These are phyloP conservation scores for Triticum dicoccoides DNA, from an alignment of 176 grass and related monocot species.

Conservation along the genomic window DNA sequence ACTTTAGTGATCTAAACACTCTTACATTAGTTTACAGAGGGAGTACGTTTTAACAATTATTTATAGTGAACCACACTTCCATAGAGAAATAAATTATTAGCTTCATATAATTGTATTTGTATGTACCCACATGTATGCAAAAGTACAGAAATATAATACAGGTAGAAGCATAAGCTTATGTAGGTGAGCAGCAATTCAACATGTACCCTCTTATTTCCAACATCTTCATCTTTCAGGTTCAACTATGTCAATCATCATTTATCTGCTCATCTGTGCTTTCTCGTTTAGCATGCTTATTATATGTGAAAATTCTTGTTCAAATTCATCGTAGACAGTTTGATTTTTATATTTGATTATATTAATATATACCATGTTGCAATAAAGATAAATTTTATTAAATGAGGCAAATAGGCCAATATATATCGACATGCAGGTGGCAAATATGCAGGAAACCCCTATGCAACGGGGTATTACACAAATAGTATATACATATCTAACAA, in stretches of 20 bases:
- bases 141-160: background rate
- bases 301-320: slow-evolving; percentile 14
- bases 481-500: background rate
- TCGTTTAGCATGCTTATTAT: slow-evolving; percentile 9
- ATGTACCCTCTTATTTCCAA: background rate
- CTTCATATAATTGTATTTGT: background rate
- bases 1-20: too few relatives aligned
- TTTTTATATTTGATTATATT: slow-evolving; percentile 25
- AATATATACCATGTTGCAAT: background rate
- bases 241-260: background rate
- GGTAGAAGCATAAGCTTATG: background rate
- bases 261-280: background rate
- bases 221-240: background rate
- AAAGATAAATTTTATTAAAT: background rate
- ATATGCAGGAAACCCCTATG: background rate
- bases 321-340: background rate
- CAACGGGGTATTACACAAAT: background rate
- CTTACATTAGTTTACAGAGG: too few relatives aligned
- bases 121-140: background rate
- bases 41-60: background rate
- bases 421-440: background rate
- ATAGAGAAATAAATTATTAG: background rate
- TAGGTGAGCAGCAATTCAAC: background rate
- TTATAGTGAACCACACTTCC: background rate
- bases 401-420: background rate